Percentiles rank a stretch among this genome's conserved stretches.
Evolutionary conservation across 2,329 filamentous ascomycete genomes (phyloP).

Genomic region (Talaromyces sp.): DNA sequence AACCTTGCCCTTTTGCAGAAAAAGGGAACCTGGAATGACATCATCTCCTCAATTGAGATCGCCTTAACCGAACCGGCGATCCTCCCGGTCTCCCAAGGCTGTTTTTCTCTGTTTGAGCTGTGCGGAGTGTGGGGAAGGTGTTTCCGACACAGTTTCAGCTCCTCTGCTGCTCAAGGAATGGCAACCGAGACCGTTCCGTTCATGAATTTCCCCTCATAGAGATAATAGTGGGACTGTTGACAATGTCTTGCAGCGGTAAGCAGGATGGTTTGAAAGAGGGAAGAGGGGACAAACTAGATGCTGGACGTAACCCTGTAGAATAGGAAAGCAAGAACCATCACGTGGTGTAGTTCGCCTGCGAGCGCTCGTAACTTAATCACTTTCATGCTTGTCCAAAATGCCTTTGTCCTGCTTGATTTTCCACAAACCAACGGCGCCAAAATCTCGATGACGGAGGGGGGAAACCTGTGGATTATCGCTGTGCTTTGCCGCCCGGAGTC

Average conservation of each 20-base stretch:
- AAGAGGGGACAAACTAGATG: neutral
- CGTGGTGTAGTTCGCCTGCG: slow-evolving; percentile 20
- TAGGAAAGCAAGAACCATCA: slow-evolving; percentile 10
- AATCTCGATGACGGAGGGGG: neutral
- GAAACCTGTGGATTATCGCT: slow-evolving; percentile 16
- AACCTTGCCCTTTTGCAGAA: slow-evolving; percentile 12
- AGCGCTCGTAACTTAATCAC: neutral
- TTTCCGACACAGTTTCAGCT: slow-evolving; percentile 1
- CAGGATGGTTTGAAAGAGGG: neutral
- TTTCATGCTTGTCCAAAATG: neutral
- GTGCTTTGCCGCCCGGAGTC: slow-evolving; percentile 30
- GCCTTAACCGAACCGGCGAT: slow-evolving; percentile 11
- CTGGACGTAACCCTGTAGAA: no score
- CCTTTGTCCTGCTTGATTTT: neutral
- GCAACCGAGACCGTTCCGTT: slow-evolving; percentile 1
- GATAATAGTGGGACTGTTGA: no score
- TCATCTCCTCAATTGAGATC: slow-evolving; percentile 16
- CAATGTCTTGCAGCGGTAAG: no score
- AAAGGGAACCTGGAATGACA: slow-evolving; percentile 19
- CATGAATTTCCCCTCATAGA: no score
- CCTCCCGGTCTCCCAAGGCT: slow-evolving; percentile 1
- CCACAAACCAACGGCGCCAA: slow-evolving; percentile 33
- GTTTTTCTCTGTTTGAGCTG: neutral
- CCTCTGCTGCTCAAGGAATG: no score
- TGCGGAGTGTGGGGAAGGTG: slow-evolving; percentile 9